These are phyloP conservation scores for Fusarium sp. DNA, from an alignment of 2,329 filamentous ascomycete species.

Conservation along the genomic window DNA sequence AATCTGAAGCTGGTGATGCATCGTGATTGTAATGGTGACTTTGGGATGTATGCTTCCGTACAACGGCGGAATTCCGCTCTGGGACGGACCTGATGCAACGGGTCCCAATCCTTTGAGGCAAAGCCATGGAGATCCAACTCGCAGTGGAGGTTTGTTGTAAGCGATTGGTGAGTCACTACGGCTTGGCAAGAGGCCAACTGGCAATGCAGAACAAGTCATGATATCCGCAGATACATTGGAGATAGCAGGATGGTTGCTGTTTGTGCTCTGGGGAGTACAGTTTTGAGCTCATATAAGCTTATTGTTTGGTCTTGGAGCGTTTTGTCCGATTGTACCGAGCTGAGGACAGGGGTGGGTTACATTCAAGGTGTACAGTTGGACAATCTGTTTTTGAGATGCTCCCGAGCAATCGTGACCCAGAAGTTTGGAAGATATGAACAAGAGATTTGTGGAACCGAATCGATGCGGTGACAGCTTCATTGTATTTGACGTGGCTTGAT, in stretches of 20 bases:
- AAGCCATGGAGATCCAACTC: conserved; percentile 3
- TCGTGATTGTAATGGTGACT: background rate
- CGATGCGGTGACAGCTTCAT: no score
- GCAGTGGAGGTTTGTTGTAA: background rate
- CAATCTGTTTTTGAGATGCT: no score
- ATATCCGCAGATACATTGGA: background rate
- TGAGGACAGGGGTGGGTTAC: conserved; percentile 15
- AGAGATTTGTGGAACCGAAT: no score
- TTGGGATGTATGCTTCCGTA: background rate
- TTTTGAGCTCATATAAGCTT: conserved; percentile 2
- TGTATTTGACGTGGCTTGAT: no score
- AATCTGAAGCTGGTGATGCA: background rate
- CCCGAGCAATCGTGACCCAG: background rate
- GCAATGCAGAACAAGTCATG: background rate
- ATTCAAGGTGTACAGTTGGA: background rate
- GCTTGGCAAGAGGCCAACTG: background rate
- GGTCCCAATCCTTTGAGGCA: background rate
- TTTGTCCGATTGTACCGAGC: conserved; percentile 23
- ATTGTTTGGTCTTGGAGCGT: background rate
- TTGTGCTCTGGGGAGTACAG: no score
- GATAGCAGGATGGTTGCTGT: background rate
- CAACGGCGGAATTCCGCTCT: conserved; percentile 3
- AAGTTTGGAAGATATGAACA: no score
- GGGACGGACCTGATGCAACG: background rate
- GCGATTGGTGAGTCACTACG: background rate